Conservation (phyloP, 306 rosid genomes). For the Fagus crenata region DNA sequence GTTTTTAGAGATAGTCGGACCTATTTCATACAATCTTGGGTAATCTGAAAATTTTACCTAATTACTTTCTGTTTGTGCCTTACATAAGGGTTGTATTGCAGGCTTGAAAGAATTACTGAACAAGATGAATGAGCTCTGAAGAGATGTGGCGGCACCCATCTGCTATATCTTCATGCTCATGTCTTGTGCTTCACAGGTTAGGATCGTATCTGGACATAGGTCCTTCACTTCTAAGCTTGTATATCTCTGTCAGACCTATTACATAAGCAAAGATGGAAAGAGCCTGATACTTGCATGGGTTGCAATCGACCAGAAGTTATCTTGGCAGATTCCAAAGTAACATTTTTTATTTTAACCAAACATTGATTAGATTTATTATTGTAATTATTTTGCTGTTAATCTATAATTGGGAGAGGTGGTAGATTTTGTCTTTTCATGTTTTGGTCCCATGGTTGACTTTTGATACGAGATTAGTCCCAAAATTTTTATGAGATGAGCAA, state of each 20-base stretch:
- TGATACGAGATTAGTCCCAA: background rate
- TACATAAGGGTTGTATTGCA: too few species aligned
- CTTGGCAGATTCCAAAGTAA: background rate
- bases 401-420: background rate
- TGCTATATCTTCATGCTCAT: background rate
- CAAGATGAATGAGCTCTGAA: background rate
- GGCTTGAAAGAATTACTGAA: background rate
- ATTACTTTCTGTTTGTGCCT: too few species aligned
- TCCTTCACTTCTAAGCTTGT: background rate
- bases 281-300: background rate
- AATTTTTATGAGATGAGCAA: too few species aligned
- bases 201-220: background rate
- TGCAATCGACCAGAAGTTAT: background rate
- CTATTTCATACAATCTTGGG: too few species aligned
- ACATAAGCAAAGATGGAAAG: background rate
- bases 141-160: background rate
- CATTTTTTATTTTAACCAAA: background rate
- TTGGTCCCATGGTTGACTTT: background rate
- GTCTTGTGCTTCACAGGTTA: constrained; percentile 1
- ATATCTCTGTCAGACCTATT: background rate
- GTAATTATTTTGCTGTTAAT: background rate
- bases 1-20: too few species aligned
- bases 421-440: background rate
- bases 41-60: too few species aligned
- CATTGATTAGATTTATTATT: background rate